These are phyloP conservation scores for Hypomyces perniciosus DNA, from an alignment of 2,329 filamentous ascomycete genomes.

Conservation along the genomic window DNA sequence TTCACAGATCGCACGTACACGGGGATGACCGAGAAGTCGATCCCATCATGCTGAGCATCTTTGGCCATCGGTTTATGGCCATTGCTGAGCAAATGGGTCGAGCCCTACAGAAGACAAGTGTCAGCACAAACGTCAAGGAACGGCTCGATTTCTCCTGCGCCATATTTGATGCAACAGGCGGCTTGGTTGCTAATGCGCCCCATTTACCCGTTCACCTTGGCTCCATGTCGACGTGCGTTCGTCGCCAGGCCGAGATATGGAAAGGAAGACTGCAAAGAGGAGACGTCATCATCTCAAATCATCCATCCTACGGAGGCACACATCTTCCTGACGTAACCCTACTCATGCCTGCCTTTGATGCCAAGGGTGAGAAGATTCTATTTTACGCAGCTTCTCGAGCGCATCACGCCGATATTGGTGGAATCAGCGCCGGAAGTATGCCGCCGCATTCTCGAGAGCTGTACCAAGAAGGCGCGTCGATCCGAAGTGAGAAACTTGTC, in stretches of 20 bases:
- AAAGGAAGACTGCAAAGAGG: constrained; percentile 68
- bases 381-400: constrained; percentile 78
- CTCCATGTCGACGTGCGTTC: constrained; percentile 76
- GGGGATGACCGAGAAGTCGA: constrained; percentile 46
- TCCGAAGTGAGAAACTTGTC: constrained; percentile 63
- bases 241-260: constrained; percentile 74
- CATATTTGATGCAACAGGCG: constrained; percentile 69
- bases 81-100: constrained; percentile 82
- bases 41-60: constrained; percentile 73
- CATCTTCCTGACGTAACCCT: constrained; percentile 80
- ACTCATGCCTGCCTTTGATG: constrained; percentile 69
- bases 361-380: constrained; percentile 59
- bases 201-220: constrained; percentile 77
- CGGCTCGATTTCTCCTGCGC: constrained; percentile 78
- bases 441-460: constrained; percentile 64
- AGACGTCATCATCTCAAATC: constrained; percentile 78
- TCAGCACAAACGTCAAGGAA: constrained; percentile 78
- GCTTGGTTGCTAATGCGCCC: constrained; percentile 71
- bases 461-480: constrained; percentile 57
- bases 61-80: constrained; percentile 78
- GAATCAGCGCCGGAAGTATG: constrained; percentile 76
- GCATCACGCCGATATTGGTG: constrained; percentile 81
- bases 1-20: constrained; percentile 17
- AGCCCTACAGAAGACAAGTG: constrained; percentile 72
- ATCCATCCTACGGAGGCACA: constrained; percentile 76